Base-by-base conservation (phyloP, 2,329 filamentous ascomycete genomes). In the Trichoderma simmonsii region DNA sequence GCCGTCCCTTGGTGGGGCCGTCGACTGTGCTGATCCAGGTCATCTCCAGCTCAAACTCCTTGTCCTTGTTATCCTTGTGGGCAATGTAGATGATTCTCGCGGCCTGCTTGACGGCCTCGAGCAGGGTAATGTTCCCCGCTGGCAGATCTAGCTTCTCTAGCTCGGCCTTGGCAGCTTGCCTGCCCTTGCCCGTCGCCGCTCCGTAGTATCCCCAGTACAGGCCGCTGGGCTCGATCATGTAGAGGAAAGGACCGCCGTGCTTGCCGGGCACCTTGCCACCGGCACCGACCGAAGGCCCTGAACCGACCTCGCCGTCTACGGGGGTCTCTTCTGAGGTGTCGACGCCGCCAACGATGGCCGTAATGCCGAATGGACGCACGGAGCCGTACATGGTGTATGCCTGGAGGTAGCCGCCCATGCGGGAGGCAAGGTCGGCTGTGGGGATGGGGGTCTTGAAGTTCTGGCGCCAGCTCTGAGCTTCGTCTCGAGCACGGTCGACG, bases 31-130 rank as follows among this genome's bases (percentile, higher is more conserved):
- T 98, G 82, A 98, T 93, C 96, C 96, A 99, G 73, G 93, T 97
- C 94, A 99, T 97, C 86, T 99, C 96, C 73, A 99, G 87, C 89
- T 99, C 96, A 79, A 98, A 99, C 76, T 98, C 96, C 87, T 99
- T 99, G 85, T 98, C 96, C 86, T 98, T 98, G 87, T 95, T 98
- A 83, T 99, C 96, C 82, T 98, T 96, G 81, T 99, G 96, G 63
- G 95, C 95, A 73, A 97, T 90, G 82, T 98, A 97, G 83, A 99
- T 98, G 83, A 99, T 99, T 74, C 94, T 88, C 71, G 96, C 96
- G 39, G 96, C 96, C 86, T 98, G 93, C 87, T 97, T 98, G 79
- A 99, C 93, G 65, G 92, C 96, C 80, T 98, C 91, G 79, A 92
- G 86, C 73, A 99, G 86, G 74, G 91, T 93, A 70, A 98, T 88